These are phyloP conservation scores for Botrytis paeoniae DNA, from an alignment of 2,329 filamentous ascomycete species.

Conservation along the genomic window DNA sequence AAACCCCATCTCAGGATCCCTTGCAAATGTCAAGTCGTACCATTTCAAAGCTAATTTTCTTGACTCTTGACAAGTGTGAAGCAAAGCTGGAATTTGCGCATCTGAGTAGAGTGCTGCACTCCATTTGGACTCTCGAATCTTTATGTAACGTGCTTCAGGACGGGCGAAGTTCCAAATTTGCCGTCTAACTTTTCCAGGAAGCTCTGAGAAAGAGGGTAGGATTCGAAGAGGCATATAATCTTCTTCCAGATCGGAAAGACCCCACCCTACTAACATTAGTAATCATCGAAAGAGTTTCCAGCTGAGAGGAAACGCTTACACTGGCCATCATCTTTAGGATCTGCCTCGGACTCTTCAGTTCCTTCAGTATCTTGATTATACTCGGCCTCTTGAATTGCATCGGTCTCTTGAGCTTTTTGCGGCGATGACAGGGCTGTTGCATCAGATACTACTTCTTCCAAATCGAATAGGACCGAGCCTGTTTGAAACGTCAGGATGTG, in stretches of 20 bases:
- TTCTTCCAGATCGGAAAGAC: background rate
- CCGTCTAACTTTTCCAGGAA: background rate
- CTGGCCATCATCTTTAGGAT: background rate
- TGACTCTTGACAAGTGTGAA: conserved; percentile 2
- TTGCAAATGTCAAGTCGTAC: conserved; percentile 9
- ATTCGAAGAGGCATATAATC: background rate
- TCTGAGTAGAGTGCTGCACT: background rate
- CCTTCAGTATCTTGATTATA: background rate
- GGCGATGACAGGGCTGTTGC: background rate
- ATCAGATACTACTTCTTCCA: background rate
- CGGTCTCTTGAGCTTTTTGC: background rate
- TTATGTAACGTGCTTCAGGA: conserved; percentile 2
- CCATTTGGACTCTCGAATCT: background rate
- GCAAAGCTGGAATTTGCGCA: background rate
- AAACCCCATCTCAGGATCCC: background rate
- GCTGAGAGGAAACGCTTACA: background rate
- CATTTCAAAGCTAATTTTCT: background rate
- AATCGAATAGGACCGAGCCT: background rate
- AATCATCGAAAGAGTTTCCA: background rate
- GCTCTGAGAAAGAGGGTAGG: background rate
- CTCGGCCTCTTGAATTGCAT: too few species aligned
- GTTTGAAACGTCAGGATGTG: background rate
- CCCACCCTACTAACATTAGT: background rate
- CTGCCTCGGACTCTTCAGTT: background rate
- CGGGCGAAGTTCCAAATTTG: background rate